Conservation (phyloP, 2,329 filamentous ascomycete species). For the Fusarium pseudoanthophilum region DNA sequence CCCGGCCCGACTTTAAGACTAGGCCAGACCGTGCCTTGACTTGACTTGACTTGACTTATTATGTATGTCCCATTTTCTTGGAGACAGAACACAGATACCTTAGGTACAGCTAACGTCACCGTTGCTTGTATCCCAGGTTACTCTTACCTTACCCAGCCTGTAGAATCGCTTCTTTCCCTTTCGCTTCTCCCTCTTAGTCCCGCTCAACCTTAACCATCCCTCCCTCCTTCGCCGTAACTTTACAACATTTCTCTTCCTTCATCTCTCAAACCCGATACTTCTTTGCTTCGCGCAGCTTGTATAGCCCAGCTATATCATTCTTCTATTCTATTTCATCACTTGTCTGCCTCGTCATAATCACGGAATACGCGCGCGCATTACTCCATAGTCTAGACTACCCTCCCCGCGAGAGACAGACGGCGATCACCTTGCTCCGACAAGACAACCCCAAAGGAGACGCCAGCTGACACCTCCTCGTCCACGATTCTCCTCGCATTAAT, state of each 20-base stretch:
- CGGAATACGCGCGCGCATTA: constrained; percentile 26
- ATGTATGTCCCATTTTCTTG: background rate
- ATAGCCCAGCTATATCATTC: background rate
- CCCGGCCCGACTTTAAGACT: constrained; percentile 39
- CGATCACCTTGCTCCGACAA: constrained; percentile 30
- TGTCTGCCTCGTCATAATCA: constrained; percentile 34
- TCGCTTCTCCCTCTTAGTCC: constrained; percentile 19
- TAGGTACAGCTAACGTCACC: constrained; percentile 42
- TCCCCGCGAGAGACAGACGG: constrained; percentile 20
- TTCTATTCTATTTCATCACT: background rate
- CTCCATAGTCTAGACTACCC: background rate
- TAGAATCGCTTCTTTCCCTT: constrained; percentile 9
- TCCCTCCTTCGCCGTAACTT: background rate
- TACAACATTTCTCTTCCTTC: constrained; percentile 14
- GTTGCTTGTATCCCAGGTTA: constrained; percentile 9
- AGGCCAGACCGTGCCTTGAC: background rate
- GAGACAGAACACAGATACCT: background rate
- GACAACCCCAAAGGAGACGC: constrained; percentile 31
- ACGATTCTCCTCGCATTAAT: background rate
- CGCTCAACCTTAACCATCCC: constrained; percentile 8
- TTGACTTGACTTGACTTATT: background rate
- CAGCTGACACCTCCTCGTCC: constrained; percentile 20
- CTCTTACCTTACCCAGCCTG: constrained; percentile 19
- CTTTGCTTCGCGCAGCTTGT: constrained; percentile 8
- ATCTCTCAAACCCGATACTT: constrained; percentile 1